Evolutionary conservation across 108 stramenopile species (phyloP).

Genomic region (Conticribra guillardii): DNA sequence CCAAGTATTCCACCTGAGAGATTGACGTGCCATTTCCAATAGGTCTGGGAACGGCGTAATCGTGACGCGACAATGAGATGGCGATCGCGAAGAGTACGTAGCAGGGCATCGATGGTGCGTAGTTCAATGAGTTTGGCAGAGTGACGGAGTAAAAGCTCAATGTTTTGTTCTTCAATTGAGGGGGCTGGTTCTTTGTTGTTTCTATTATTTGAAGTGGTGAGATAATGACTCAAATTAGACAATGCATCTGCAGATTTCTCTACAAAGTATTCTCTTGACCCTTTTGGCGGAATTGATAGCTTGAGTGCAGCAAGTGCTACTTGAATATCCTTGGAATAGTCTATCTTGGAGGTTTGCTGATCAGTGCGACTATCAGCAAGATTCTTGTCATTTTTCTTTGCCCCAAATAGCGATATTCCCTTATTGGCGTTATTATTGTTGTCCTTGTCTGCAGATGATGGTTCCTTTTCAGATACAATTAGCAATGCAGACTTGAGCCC

Average conservation of each 20-base stretch:
- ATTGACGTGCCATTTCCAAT: conserved; percentile 68
- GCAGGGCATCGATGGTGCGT: conserved; percentile 60
- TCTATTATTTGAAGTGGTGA: neutral
- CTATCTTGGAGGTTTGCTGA: neutral
- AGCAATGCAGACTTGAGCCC: conserved; percentile 28
- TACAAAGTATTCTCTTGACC: conserved; percentile 40
- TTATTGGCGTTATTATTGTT: conserved; percentile 49
- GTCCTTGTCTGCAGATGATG: neutral
- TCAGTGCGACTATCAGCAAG: too few relatives aligned
- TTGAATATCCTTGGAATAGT: conserved; percentile 23
- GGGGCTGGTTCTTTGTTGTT: neutral
- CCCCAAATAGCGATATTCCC: conserved; percentile 44
- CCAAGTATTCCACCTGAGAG: conserved; percentile 35
- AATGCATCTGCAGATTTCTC: conserved; percentile 35
- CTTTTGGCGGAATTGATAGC: conserved; percentile 34
- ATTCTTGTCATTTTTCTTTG: too few relatives aligned
- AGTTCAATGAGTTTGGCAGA: conserved; percentile 56
- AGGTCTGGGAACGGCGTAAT: conserved; percentile 53
- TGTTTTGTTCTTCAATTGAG: conserved; percentile 29
- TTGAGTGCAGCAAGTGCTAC: conserved; percentile 28
- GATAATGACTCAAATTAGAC: conserved; percentile 27
- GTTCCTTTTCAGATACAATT: neutral
- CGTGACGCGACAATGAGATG: conserved; percentile 62
- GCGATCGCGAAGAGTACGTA: conserved; percentile 73
- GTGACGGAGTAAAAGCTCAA: conserved; percentile 20